phyloP scores from a whole-genome alignment of 345 rosid species.

The Boechera retrofracta region DNA sequence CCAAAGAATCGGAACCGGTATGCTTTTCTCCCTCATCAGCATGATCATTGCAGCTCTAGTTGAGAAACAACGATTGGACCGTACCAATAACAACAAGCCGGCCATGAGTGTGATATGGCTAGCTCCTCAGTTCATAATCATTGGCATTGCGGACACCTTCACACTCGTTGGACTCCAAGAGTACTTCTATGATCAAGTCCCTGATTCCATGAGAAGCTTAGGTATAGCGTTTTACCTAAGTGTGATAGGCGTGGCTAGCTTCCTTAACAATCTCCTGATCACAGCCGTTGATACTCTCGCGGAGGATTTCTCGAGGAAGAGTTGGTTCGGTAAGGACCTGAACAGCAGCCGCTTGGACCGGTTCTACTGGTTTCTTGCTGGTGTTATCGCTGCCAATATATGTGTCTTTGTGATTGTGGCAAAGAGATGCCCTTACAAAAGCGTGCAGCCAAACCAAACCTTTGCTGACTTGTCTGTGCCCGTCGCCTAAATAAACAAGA shows the following conservation, averaged over 20 bases:
- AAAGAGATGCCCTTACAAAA: constrained; percentile 69
- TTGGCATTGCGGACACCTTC: constrained; percentile 81
- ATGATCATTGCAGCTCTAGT: constrained; percentile 80
- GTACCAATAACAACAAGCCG: constrained; percentile 43
- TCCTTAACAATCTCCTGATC: constrained; percentile 76
- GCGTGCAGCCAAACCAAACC: constrained; percentile 58
- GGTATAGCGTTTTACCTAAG: constrained; percentile 93
- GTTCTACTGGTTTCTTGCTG: constrained; percentile 80
- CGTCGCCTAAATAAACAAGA: constrained; percentile 10
- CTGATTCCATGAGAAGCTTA: constrained; percentile 91
- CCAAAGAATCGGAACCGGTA: constrained; percentile 90
- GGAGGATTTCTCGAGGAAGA: constrained; percentile 44
- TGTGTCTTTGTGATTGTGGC: constrained; percentile 61
- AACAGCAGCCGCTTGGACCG: constrained; percentile 77
- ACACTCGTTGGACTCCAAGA: constrained; percentile 89
- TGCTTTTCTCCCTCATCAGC: constrained; percentile 68
- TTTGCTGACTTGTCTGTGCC: constrained; percentile 55
- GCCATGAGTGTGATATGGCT: constrained; percentile 81
- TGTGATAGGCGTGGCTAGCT: constrained; percentile 76
- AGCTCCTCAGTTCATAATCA: constrained; percentile 76
- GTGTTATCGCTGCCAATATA: constrained; percentile 52
- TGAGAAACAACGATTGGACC: constrained; percentile 60
- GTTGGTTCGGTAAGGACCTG: constrained; percentile 84
- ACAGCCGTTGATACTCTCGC: constrained; percentile 59
- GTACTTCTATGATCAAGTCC: constrained; percentile 94